Base-by-base conservation (phyloP, 345 rosid genomes). In the Adansonia digitata region DNA sequence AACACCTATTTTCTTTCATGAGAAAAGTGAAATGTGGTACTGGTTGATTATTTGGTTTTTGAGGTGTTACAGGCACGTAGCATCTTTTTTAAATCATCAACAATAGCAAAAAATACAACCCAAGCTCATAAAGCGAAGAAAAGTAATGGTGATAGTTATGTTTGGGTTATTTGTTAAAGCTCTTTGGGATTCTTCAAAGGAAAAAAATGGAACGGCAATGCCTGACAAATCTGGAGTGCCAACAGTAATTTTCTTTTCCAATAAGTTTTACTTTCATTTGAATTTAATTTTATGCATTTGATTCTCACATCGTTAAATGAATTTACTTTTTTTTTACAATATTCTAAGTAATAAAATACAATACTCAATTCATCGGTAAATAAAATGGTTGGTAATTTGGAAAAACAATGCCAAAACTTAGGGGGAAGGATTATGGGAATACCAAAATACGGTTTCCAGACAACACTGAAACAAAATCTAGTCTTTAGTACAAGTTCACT, bases 381-480 rank as follows among this genome's bases (percentile, higher is more conserved):
- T 35, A 55, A 26, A 57, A 12, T 57, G 35, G 7, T 57, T 57
- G 62, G 18, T 7, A 59, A 59, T 27, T 29, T 29, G 34, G 22
- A 26, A 73, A n/a, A n/a, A n/a, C 87, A 90, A 96, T 94, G 98
- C 98, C 98, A 46, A 97, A 96, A 60, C 76, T 94, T 45, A 84
- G 97, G 78, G 97, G 96, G 11, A 94, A 94, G 75, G 94, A 94
- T 83, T 94, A 94, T 72, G 98, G 97, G 62, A 94, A 94, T 86
- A 67, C 96, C 10, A 94, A 88, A 80, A 92, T 92, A 94, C 81
- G 82, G 71, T 94, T 84, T 81, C 94, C 98, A 0, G 97, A 94
- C 80, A 91, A 90, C 80, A 88, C 79, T 2, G 90, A 86, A 79
- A 91, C 98, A 1, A 86, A 79, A 59, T 88, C 97, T 66, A 97